phyloP scores from a whole-genome alignment of 306 rosid genomes.

The Adenanthera pavonina region DNA sequence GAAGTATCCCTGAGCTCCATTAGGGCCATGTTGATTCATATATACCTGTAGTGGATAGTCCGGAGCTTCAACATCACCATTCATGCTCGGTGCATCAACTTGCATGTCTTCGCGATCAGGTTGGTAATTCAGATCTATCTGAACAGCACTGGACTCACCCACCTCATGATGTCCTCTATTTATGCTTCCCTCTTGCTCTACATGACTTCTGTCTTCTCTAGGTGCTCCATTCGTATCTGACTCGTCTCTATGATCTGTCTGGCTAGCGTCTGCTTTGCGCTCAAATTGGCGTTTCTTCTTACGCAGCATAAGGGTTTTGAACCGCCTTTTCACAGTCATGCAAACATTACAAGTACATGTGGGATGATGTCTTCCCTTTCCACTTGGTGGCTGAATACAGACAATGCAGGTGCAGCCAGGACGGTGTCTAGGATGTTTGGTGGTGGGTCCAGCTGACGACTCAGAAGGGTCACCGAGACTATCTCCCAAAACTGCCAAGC shows the following conservation, averaged over 20 bases:
- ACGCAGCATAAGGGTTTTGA: slow-evolving; percentile 86
- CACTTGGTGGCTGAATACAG: slow-evolving; percentile 97
- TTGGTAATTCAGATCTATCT: slow-evolving; percentile 79
- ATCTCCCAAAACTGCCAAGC: slow-evolving; percentile 89
- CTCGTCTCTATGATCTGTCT: slow-evolving; percentile 50
- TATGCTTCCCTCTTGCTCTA: slow-evolving; percentile 48
- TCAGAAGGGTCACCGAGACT: slow-evolving; percentile 57
- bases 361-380: slow-evolving; percentile 89
- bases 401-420: slow-evolving; percentile 95
- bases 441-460: slow-evolving; percentile 72
- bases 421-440: slow-evolving; percentile 92
- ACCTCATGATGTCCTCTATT: slow-evolving; percentile 49
- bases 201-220: slow-evolving; percentile 41
- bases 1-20: slow-evolving; percentile 47
- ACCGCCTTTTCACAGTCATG: slow-evolving; percentile 91
- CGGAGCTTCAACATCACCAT: slow-evolving; percentile 50
- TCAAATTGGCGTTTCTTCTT: slow-evolving; percentile 87
- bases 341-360: slow-evolving; percentile 94
- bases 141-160: slow-evolving; percentile 59
- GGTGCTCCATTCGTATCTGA: slow-evolving; percentile 47
- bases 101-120: slow-evolving; percentile 71
- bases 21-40: slow-evolving; percentile 48
- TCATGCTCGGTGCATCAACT: slow-evolving; percentile 50
- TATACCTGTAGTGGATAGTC: slow-evolving; percentile 39
- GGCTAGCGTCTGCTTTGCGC: slow-evolving; percentile 56